Evolutionary conservation across 2,329 filamentous ascomycete species (phyloP), one percentile per base, ranked within the genome.

Genomic region (Botrytis paeoniae): DNA sequence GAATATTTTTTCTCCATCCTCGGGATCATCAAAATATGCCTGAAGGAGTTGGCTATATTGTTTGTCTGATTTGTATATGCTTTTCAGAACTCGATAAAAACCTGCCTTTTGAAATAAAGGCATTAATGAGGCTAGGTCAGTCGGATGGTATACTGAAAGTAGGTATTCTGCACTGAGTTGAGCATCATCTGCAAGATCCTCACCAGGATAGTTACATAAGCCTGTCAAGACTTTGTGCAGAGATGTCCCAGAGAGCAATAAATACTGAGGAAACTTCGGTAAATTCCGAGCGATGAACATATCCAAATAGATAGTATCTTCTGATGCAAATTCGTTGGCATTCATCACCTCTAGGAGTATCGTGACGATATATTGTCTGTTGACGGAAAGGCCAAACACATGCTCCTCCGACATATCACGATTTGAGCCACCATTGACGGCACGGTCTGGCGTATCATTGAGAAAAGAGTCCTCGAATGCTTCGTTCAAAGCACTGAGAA

Each of bases 211-310:
- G 74, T 91, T 89, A 84, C 96, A 99, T 7, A 99, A 86, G 3
- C 94, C 92, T 54, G 89, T 86, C 39, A 99, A 86, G 16, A 98
- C 91, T 74, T 90, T 91, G 74, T 94, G 93, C 0, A 99, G 86
- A 2, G 93, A 92, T 3, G 93, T 94, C 29, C 95, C 96, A 0
- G 95, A 93, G 64, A 99, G 89, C 18, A 98, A 88, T 69, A 99
- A 91, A 79, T 98, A 98, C 80, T 98, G 95, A 1, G 95, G 94
- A 79, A 97, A 99, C 81, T 99, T 99, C 5, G 97, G 93, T 68
- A 99, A 84, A 80, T 97, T 99, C 72, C 96, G 90, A 29, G 96
- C 95, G 80, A 99, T 92, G 80, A 99, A 99, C 94, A 99, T 99
- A 82, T 99, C 94, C 62, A 99, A 88, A 82, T 97, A 99, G 72